Evolutionary conservation across 2,329 filamentous ascomycete species (phyloP).

Genomic region (Alternaria incomplexa): DNA sequence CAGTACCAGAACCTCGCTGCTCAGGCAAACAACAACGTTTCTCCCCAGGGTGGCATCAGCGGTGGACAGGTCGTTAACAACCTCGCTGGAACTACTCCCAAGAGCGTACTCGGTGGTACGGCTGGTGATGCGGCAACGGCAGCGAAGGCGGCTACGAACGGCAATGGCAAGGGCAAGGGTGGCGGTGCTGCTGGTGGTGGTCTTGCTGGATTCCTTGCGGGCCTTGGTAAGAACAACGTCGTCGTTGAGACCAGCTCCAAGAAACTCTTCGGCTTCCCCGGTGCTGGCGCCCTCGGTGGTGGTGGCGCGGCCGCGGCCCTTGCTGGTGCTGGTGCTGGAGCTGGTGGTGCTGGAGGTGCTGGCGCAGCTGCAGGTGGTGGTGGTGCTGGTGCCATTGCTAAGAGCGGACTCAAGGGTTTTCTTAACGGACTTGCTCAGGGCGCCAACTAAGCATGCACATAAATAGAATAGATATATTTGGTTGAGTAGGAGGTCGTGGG

Average conservation of each 20-base stretch:
- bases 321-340: not conserved
- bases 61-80: conserved; percentile 29
- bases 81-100: conserved; percentile 29
- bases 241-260: not conserved
- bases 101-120: conserved; percentile 16
- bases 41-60: conserved; percentile 25
- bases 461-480: not conserved
- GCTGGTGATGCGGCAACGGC: conserved; percentile 12
- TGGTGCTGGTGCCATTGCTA: not conserved
- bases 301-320: not conserved
- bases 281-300: not conserved
- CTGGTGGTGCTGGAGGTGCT: not conserved
- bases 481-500: not conserved
- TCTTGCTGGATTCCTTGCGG: conserved; percentile 1
- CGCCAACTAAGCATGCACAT: not conserved
- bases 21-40: conserved; percentile 33
- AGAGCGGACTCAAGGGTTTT: not conserved
- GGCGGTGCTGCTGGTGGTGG: not conserved
- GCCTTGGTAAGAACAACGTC: not conserved
- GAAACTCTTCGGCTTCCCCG: not conserved
- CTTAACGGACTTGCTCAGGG: not conserved
- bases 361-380: not conserved
- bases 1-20: conserved; percentile 32
- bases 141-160: not conserved
- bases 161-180: not conserved